These are phyloP conservation scores for Intubia oerlemansii DNA, from an alignment of 2,329 filamentous ascomycete species.

Conservation along the genomic window DNA sequence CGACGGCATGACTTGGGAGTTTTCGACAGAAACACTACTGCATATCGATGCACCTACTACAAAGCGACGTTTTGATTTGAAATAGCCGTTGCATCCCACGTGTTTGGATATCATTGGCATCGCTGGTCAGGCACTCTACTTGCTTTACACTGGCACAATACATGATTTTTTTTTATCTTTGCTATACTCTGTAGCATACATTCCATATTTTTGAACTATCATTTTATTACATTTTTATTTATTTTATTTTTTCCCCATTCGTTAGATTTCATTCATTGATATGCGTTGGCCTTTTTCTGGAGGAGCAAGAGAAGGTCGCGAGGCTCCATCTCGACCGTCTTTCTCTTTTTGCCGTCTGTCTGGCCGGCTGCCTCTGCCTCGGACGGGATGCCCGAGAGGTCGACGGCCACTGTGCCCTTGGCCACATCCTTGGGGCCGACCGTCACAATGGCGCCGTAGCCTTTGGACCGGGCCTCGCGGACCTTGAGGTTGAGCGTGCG, in stretches of 20 bases:
- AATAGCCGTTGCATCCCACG: no score
- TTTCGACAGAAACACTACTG: no score
- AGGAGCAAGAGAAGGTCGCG: constrained; percentile 23
- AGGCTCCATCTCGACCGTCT: constrained; percentile 16
- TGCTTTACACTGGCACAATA: no score
- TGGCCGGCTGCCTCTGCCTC: neutral
- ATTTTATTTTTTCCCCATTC: neutral
- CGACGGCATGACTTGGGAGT: no score
- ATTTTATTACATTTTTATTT: constrained; percentile 1
- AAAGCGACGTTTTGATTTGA: no score
- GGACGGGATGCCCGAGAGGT: constrained; percentile 12
- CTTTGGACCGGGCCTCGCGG: constrained; percentile 45
- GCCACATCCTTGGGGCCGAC: constrained; percentile 45
- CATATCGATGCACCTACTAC: no score
- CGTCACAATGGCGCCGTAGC: constrained; percentile 54
- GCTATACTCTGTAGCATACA: neutral
- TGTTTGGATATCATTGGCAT: no score
- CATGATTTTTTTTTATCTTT: neutral
- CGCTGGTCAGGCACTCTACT: no score
- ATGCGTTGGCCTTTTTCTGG: constrained; percentile 22
- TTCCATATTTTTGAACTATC: neutral
- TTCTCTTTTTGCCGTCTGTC: constrained; percentile 1
- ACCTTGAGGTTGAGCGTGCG: constrained; percentile 48
- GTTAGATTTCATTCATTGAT: constrained; percentile 22
- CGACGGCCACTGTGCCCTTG: constrained; percentile 31